These are phyloP conservation scores for Globomyces pollinis-pini DNA, from an alignment of 192 early-diverging fungal species.

Conservation along the genomic window DNA sequence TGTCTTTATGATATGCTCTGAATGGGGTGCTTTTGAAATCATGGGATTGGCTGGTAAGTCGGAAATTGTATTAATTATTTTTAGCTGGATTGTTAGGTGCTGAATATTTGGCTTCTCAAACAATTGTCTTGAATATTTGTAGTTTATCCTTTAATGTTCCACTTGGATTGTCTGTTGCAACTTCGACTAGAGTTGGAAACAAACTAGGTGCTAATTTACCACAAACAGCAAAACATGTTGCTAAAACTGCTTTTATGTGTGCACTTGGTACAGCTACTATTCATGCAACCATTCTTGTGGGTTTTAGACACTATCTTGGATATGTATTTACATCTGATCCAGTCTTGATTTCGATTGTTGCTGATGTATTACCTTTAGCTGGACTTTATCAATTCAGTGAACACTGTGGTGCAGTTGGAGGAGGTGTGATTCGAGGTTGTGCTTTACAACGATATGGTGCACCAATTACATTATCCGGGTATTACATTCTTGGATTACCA, in stretches of 20 bases:
- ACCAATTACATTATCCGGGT: conserved; percentile 32
- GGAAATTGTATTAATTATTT: too few species aligned
- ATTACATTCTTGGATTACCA: conserved; percentile 64
- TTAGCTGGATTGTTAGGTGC: conserved; percentile 75
- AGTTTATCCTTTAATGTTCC: conserved; percentile 67
- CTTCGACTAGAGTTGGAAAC: conserved; percentile 63
- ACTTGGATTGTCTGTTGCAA: conserved; percentile 70
- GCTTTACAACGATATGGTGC: conserved; percentile 62
- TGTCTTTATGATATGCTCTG: conserved; percentile 68
- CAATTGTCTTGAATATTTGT: conserved; percentile 64
- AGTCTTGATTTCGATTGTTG: conserved; percentile 61
- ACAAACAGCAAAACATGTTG: conserved; percentile 1
- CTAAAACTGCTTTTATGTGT: conserved; percentile 5
- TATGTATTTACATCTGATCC: conserved; percentile 57
- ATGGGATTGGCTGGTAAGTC: conserved; percentile 28
- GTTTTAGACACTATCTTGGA: conserved; percentile 51
- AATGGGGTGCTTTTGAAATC: conserved; percentile 57
- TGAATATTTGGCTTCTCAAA: conserved; percentile 72
- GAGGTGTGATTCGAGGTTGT: conserved; percentile 68
- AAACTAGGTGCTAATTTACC: conserved; percentile 14
- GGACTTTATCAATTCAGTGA: conserved; percentile 57
- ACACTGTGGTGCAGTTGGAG: conserved; percentile 33
- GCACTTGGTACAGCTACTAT: conserved; percentile 38
- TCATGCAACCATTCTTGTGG: conserved; percentile 43
- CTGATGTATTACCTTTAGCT: conserved; percentile 65